phyloP scores from a whole-genome alignment of 495 filamentous ascomycete species.

The Xylaria venustula region DNA sequence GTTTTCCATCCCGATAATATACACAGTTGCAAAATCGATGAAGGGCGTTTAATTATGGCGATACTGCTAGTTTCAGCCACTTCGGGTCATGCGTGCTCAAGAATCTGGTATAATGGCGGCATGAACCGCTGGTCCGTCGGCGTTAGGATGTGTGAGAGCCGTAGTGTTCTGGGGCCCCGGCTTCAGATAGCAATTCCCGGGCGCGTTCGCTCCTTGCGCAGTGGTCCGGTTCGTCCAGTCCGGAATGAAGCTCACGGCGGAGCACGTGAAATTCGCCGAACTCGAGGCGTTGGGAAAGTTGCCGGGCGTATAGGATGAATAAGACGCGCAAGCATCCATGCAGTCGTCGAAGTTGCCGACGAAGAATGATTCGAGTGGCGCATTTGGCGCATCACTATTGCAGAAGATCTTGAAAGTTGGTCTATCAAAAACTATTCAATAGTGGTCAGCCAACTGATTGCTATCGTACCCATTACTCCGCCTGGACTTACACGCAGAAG shows the following conservation, averaged over 20 bases:
- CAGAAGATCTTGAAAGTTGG: slow-evolving; percentile 40
- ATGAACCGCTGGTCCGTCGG: slow-evolving; percentile 22
- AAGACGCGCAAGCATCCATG: slow-evolving; percentile 49
- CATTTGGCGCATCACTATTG: slow-evolving; percentile 33
- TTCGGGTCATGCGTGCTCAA: neutral
- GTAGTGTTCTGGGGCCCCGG: slow-evolving; percentile 35
- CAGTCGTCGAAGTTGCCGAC: slow-evolving; percentile 40
- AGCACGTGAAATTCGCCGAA: slow-evolving; percentile 34
- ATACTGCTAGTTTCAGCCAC: neutral
- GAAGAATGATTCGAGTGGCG: slow-evolving; percentile 36
- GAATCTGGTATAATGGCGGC: slow-evolving; percentile 18
- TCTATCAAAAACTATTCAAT: slow-evolving; percentile 33
- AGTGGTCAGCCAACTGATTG: too few relatives aligned
- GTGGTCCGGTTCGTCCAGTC: slow-evolving; percentile 37
- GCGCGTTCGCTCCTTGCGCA: slow-evolving; percentile 28
- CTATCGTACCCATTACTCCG: too few relatives aligned
- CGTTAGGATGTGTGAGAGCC: slow-evolving; percentile 26
- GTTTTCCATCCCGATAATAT: too few relatives aligned
- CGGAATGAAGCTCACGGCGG: slow-evolving; percentile 43
- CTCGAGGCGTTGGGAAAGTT: slow-evolving; percentile 22
- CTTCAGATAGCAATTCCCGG: slow-evolving; percentile 50
- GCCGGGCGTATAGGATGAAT: slow-evolving; percentile 31
- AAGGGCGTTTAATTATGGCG: neutral
- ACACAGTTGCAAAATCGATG: neutral
- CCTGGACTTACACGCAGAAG: slow-evolving; percentile 24